These are phyloP conservation scores for Crucihimalaya himalaica DNA, from an alignment of 345 rosid species.

Conservation along the genomic window DNA sequence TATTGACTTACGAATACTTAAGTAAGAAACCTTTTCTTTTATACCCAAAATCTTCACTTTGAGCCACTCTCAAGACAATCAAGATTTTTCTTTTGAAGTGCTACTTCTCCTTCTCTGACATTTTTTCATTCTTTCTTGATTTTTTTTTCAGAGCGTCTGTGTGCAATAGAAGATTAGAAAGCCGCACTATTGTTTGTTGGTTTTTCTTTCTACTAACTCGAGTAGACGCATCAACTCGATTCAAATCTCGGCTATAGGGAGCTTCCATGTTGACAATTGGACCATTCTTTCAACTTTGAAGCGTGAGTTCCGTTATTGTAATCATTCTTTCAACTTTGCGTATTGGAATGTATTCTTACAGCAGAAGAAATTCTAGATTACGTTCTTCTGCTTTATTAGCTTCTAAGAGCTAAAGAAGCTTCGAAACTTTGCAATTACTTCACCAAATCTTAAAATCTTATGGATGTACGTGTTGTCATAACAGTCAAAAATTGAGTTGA, in stretches of 20 bases:
- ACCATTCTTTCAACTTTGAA: slow-evolving; percentile 36
- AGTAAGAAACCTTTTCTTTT: slow-evolving; percentile 54
- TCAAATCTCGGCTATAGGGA: slow-evolving; percentile 26
- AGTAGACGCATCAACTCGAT: slow-evolving; percentile 17
- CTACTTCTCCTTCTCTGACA: slow-evolving; percentile 10
- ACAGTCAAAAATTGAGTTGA: not conserved
- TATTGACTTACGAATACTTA: slow-evolving; percentile 89
- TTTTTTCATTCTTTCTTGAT: slow-evolving; percentile 17
- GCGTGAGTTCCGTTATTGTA: slow-evolving; percentile 36
- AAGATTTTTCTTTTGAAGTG: not conserved
- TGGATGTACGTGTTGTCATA: not conserved
- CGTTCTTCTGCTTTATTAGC: slow-evolving; percentile 28
- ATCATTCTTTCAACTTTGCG: slow-evolving; percentile 41
- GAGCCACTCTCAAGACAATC: not conserved
- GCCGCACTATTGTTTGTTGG: slow-evolving; percentile 16
- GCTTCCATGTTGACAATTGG: slow-evolving; percentile 32
- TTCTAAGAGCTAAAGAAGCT: slow-evolving; percentile 29
- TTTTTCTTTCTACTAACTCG: slow-evolving; percentile 29
- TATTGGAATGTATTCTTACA: slow-evolving; percentile 34
- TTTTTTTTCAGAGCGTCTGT: slow-evolving; percentile 66
- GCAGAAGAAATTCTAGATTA: slow-evolving; percentile 32
- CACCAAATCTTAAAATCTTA: not conserved
- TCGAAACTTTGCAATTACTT: slow-evolving; percentile 19
- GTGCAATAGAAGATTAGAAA: slow-evolving; percentile 62
- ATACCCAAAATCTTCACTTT: slow-evolving; percentile 1